Conservation (phyloP, 2,329 filamentous ascomycete genomes). For the Talaromyces sp. region DNA sequence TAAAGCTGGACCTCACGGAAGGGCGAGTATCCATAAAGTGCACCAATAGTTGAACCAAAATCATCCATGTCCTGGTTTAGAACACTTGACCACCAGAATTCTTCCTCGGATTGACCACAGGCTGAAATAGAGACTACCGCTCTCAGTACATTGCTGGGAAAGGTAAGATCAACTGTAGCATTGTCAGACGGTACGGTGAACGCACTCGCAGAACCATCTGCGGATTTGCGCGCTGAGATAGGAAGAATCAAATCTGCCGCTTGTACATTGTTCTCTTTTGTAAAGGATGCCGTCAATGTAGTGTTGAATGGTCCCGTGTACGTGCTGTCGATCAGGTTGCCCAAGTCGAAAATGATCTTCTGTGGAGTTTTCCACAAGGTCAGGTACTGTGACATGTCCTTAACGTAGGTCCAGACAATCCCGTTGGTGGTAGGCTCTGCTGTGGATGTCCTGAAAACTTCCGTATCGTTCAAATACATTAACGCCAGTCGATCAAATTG, state of each 20-base stretch:
- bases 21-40: slow-evolving; percentile 62
- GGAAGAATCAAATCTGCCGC: slow-evolving; percentile 64
- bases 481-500: slow-evolving; percentile 73
- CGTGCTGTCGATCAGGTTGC: slow-evolving; percentile 63
- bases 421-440: slow-evolving; percentile 68
- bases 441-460: slow-evolving; percentile 79
- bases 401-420: slow-evolving; percentile 70
- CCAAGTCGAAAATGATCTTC: slow-evolving; percentile 74
- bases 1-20: slow-evolving; percentile 73
- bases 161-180: slow-evolving; percentile 54
- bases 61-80: slow-evolving; percentile 55
- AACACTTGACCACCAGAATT: slow-evolving; percentile 83
- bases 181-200: slow-evolving; percentile 62
- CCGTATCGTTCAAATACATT: slow-evolving; percentile 70
- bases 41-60: slow-evolving; percentile 55
- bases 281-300: slow-evolving; percentile 69
- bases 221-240: slow-evolving; percentile 38
- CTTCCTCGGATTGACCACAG: slow-evolving; percentile 69
- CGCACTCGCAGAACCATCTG: slow-evolving; percentile 53
- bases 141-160: slow-evolving; percentile 62
- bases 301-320: slow-evolving; percentile 72
- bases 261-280: slow-evolving; percentile 39
- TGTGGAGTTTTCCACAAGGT: slow-evolving; percentile 64
- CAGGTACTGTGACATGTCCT: slow-evolving; percentile 70
- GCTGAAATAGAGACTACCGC: slow-evolving; percentile 73